Base-by-base conservation (phyloP, 352 stramenopile species). In the Blastocystis sp. region DNA sequence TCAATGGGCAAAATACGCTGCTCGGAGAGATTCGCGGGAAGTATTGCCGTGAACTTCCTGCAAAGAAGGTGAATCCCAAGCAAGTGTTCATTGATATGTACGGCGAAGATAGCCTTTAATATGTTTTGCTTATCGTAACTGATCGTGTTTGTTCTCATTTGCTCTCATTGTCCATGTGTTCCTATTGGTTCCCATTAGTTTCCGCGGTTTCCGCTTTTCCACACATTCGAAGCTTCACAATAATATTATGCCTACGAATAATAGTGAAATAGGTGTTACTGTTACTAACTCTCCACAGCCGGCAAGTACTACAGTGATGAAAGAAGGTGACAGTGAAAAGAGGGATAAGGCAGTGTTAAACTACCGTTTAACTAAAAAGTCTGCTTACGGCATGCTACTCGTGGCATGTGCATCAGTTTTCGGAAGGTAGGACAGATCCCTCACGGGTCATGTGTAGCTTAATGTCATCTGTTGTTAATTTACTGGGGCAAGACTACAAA, bases 81-180 rank as follows among this genome's bases (percentile, higher is more conserved):
- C 56, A 88, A 41, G 56, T 76, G 39, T 88, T 62, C 50, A 64
- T 88, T 39, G 56, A 88, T 76, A 88, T 88, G 77, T 77, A 88
- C n/a, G 77, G 77, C 8, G 55, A 88, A 68, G 69, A 80, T 45
- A 80, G 63, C 45, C 69, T 80, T 26, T 80, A 80, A 80, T 80
- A 29, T 11, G 13, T 61, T 61, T 61, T 34, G 29, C 29, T 34
- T 34, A 34, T 34, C 29, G 29, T 34, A 34, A 34, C 29, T 34
- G 29, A 34, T 34, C 1, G 50, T 59, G 50, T 59, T 59, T 59
- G 20, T 13, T 59, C 20, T 59, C 50, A n/a, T n/a, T 59, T n/a
- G 20, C 20, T 59, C 20, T 59, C 20, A 59, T 59, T 59, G 11
- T n/a, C 13, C 13, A 59, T 59, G 11, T 59, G 50, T n/a, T n/a